phyloP scores from a whole-genome alignment of 305 asterid species.

The Plantago lanceolata region DNA sequence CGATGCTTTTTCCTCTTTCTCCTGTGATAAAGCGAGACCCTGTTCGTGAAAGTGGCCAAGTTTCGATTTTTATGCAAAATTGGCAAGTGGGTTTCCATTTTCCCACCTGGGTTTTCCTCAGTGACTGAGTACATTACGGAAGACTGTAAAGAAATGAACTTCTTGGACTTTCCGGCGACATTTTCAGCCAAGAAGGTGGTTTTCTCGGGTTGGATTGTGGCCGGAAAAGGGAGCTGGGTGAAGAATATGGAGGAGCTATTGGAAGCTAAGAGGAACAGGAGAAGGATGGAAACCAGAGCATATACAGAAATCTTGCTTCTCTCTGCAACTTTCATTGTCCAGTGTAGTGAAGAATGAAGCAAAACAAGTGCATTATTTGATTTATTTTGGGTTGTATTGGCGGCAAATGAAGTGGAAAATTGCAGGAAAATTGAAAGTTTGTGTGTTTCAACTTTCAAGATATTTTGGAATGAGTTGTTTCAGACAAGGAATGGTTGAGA shows the following conservation, averaged over 20 bases:
- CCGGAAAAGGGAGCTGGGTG: conserved; percentile 45
- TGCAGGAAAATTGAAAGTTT: conserved; percentile 29
- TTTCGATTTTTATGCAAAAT: conserved; percentile 38
- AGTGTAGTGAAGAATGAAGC: conserved; percentile 7
- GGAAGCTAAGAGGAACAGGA: conserved; percentile 58
- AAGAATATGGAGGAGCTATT: conserved; percentile 56
- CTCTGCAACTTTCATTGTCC: conserved; percentile 29
- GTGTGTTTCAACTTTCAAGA: conserved; percentile 23
- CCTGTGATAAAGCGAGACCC: conserved; percentile 21
- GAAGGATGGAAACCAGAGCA: conserved; percentile 44
- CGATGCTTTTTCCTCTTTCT: conserved; percentile 31
- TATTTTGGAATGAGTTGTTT: conserved; percentile 16
- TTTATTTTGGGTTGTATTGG: conserved; percentile 20
- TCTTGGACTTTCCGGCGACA: conserved; percentile 40
- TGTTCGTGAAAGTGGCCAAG: conserved; percentile 30
- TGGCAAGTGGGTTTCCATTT: conserved; percentile 32
- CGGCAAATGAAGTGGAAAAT: conserved; percentile 29
- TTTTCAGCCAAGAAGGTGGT: conserved; percentile 37
- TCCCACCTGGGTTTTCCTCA: conserved; percentile 32
- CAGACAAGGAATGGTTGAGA: conserved; percentile 18
- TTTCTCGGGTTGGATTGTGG: conserved; percentile 30
- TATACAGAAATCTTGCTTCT: conserved; percentile 42
- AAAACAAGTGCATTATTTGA: conserved; percentile 20
- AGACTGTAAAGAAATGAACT: conserved; percentile 30
- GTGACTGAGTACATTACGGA: conserved; percentile 28